Percentiles rank a stretch among this genome's conserved stretches.
Conservation (phyloP, 192 early-diverging fungal species). For the Gamsiella multidivaricata region DNA sequence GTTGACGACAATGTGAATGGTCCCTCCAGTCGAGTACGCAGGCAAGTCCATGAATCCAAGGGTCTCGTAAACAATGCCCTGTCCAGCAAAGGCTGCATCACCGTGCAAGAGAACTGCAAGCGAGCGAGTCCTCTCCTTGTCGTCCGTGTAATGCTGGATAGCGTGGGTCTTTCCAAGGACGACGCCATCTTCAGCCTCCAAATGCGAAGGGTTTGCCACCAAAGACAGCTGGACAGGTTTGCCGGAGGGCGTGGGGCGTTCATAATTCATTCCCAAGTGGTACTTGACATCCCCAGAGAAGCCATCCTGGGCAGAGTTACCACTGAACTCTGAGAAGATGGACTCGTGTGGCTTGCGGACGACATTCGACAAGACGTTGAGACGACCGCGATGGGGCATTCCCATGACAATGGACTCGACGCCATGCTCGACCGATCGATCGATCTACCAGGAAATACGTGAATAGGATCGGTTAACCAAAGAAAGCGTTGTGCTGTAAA, state of each 20-base stretch:
- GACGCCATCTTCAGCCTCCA: slow-evolving; percentile 97
- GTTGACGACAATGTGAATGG: slow-evolving; percentile 95
- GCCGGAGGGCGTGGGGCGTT: slow-evolving; percentile 94
- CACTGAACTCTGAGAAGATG: slow-evolving; percentile 98
- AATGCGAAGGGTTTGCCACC: slow-evolving; percentile 98
- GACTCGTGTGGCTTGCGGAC: slow-evolving; percentile 98
- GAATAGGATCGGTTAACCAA: background rate
- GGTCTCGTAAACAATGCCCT: slow-evolving; percentile 98
- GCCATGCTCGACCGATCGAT: slow-evolving; percentile 94
- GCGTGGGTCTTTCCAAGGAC: slow-evolving; percentile 99
- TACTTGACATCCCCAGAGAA: slow-evolving; percentile 95
- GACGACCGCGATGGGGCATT: slow-evolving; percentile 98
- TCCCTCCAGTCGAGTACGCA: slow-evolving; percentile 95
- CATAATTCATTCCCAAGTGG: slow-evolving; percentile 95
- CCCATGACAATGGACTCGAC: slow-evolving; percentile 97
- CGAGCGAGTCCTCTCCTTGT: slow-evolving; percentile 78
- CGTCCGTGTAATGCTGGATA: slow-evolving; percentile 94
- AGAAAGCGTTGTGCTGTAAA: background rate
- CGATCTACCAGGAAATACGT: slow-evolving; percentile 76
- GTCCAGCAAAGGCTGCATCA: slow-evolving; percentile 97
- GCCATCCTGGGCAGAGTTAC: slow-evolving; percentile 90
- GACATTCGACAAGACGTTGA: slow-evolving; percentile 99
- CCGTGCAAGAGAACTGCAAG: slow-evolving; percentile 97
- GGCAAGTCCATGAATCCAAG: slow-evolving; percentile 95
- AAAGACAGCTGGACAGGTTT: slow-evolving; percentile 97